Evolutionary conservation across 2,329 filamentous ascomycete genomes (phyloP).

Genomic region (Cylindrodendrum hubeiense): DNA sequence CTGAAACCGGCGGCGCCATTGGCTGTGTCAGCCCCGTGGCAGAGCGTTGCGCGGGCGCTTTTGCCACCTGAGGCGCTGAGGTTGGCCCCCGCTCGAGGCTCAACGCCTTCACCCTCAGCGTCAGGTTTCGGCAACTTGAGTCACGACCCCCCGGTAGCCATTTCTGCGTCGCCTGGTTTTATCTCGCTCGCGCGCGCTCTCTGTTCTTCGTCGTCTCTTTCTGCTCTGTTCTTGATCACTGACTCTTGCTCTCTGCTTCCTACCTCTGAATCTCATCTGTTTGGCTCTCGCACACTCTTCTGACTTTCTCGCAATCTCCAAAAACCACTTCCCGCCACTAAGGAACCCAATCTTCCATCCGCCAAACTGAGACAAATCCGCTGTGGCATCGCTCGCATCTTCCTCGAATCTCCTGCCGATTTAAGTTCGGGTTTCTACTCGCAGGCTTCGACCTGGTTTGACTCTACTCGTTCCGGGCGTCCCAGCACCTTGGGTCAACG

Average conservation of each 20-base stretch:
- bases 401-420: background rate
- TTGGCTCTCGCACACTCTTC: background rate
- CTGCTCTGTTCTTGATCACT: background rate
- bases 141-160: background rate
- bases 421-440: background rate
- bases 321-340: background rate
- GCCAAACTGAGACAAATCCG: background rate
- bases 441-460: background rate
- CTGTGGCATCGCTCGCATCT: background rate
- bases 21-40: background rate
- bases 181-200: background rate
- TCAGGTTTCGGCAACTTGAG: conserved; percentile 11
- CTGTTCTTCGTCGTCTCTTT: background rate
- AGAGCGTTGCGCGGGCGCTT: background rate
- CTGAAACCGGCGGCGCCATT: conserved; percentile 16
- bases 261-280: background rate
- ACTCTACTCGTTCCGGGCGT: background rate
- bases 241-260: background rate
- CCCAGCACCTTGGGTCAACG: background rate
- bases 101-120: background rate
- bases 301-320: background rate
- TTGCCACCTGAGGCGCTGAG: conserved; percentile 20
- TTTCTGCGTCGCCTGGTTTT: background rate
- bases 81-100: conserved; percentile 6
- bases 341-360: background rate